These are phyloP conservation scores for Colletotrichum tofieldiae DNA, from an alignment of 2,329 filamentous ascomycete species.

Conservation along the genomic window DNA sequence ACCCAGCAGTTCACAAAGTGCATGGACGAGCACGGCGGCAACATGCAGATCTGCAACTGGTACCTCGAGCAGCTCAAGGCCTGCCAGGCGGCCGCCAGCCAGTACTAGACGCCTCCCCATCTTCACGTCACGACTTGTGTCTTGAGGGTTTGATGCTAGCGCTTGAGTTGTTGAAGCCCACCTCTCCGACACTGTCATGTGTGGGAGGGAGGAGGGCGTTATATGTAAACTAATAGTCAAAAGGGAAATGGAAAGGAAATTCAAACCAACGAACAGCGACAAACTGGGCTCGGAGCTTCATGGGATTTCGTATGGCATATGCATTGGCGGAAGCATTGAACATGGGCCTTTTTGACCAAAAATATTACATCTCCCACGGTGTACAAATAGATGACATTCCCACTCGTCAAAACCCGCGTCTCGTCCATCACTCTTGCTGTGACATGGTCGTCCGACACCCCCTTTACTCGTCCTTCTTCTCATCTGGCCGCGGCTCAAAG, in stretches of 20 bases:
- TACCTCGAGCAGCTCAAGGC: slow-evolving; percentile 98
- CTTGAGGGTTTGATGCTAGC: not conserved
- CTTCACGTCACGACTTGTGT: not conserved
- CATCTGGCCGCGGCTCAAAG: slow-evolving; percentile 76
- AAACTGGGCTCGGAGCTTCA: slow-evolving; percentile 3
- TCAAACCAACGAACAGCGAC: not conserved
- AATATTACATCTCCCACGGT: slow-evolving; percentile 39
- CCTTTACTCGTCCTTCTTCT: slow-evolving; percentile 56
- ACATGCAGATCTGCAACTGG: slow-evolving; percentile 97
- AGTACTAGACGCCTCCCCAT: slow-evolving; percentile 67
- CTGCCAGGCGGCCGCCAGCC: slow-evolving; percentile 83
- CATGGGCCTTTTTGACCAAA: slow-evolving; percentile 3
- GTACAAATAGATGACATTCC: slow-evolving; percentile 44
- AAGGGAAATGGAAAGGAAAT: slow-evolving; percentile 21
- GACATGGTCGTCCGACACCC: not conserved
- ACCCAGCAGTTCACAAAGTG: slow-evolving; percentile 92
- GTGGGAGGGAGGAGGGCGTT: not conserved
- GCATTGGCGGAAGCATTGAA: slow-evolving; percentile 26
- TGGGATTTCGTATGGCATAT: slow-evolving; percentile 22
- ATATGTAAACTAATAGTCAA: slow-evolving; percentile 37
- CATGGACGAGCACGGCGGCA: slow-evolving; percentile 95
- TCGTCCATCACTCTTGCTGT: not conserved
- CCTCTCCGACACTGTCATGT: not conserved
- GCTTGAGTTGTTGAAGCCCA: not conserved
- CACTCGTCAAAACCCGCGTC: slow-evolving; percentile 17